Percentiles rank a stretch among this genome's conserved stretches.
These are phyloP conservation scores for Aspergillus cristatus DNA, from an alignment of 495 filamentous ascomycete species.

Conservation along the genomic window DNA sequence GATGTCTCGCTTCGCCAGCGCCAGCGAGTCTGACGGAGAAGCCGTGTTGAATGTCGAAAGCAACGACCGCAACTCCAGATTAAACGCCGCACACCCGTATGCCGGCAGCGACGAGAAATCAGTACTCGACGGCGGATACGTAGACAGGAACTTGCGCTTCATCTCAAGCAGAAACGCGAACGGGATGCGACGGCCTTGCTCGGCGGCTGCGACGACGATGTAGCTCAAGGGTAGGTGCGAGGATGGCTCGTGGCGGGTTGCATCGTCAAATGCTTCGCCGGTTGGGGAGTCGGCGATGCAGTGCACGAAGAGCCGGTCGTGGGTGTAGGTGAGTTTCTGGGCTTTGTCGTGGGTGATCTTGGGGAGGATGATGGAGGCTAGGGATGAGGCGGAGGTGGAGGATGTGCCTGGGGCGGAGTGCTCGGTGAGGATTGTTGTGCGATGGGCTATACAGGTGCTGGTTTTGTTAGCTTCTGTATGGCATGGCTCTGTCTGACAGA, in stretches of 20 bases:
- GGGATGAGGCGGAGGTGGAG: constrained; percentile 62
- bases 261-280: constrained; percentile 34
- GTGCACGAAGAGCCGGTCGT: constrained; percentile 85
- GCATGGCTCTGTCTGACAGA: neutral
- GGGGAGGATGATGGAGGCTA: constrained; percentile 90
- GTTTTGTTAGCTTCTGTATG: constrained; percentile 10
- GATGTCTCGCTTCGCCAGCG: constrained; percentile 77
- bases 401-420: constrained; percentile 70
- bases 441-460: constrained; percentile 85
- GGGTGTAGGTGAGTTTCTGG: constrained; percentile 89
- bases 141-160: constrained; percentile 72
- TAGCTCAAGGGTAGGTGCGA: constrained; percentile 75
- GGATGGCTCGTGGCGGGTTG: constrained; percentile 25
- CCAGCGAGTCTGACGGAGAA: constrained; percentile 72
- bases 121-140: constrained; percentile 58
- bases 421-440: constrained; percentile 85
- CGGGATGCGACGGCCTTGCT: constrained; percentile 74
- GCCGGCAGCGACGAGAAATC: constrained; percentile 73
- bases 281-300: constrained; percentile 84
- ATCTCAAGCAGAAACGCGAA: constrained; percentile 92
- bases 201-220: constrained; percentile 68
- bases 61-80: constrained; percentile 61
- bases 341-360: constrained; percentile 77
- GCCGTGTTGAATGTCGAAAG: constrained; percentile 83
- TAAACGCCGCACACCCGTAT: constrained; percentile 86